These are phyloP conservation scores for Pythium monospermum DNA, from an alignment of 352 stramenopile species.

Conservation along the genomic window DNA sequence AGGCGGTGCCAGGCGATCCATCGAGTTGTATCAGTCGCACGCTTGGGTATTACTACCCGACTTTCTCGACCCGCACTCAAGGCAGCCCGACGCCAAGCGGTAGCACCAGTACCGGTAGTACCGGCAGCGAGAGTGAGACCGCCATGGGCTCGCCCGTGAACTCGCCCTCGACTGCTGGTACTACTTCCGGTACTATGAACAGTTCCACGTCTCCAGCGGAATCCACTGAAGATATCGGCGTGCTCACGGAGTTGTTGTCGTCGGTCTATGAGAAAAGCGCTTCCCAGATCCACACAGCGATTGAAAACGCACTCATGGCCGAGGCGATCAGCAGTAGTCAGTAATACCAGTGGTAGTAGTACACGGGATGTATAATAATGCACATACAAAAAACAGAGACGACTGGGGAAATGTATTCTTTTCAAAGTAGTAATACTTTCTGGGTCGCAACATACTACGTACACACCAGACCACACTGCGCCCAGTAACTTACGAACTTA, in stretches of 20 bases:
- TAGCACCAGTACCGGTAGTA: too few species aligned
- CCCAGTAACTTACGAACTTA: too few species aligned
- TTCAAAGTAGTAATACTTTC: too few species aligned
- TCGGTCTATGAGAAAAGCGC: constrained; percentile 22
- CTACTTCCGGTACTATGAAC: too few species aligned
- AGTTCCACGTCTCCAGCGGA: neutral
- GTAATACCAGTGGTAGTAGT: too few species aligned
- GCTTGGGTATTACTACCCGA: constrained; percentile 15
- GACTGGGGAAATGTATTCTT: neutral
- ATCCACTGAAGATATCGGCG: constrained; percentile 19
- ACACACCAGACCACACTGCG: neutral
- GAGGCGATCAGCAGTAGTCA: too few species aligned
- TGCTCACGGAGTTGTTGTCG: constrained; percentile 31
- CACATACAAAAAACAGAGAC: neutral
- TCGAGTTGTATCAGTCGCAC: constrained; percentile 15
- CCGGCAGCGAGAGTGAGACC: constrained; percentile 9
- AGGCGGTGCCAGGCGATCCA: constrained; percentile 7
- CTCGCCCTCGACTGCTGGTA: too few species aligned
- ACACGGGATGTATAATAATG: too few species aligned
- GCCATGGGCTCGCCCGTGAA: neutral
- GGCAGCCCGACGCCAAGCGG: constrained; percentile 5
- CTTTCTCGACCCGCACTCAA: constrained; percentile 11
- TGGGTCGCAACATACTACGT: too few species aligned
- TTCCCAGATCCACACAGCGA: constrained; percentile 22
- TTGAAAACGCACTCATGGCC: constrained; percentile 36